Conservation (phyloP, 129 eudicot species). For the Flaveria sonorensis region DNA sequence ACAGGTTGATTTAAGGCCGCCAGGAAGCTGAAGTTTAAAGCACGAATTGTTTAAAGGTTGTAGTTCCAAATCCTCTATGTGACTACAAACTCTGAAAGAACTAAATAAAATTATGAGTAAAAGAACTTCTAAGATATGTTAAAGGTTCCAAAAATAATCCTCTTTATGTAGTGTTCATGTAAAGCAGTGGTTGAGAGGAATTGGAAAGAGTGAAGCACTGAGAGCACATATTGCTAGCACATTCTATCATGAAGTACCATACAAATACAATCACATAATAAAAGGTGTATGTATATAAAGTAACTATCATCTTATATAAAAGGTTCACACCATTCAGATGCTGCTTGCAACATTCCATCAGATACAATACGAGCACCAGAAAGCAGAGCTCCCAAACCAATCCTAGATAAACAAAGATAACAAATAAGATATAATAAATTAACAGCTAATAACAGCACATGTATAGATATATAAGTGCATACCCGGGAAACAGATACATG, state of each 20-base stretch:
- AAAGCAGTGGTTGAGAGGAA: background rate
- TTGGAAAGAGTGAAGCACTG: background rate
- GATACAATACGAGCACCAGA: constrained; percentile 87
- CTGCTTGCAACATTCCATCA: constrained; percentile 95
- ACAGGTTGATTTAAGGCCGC: background rate
- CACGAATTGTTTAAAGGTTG: background rate
- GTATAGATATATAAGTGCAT: constrained; percentile 28
- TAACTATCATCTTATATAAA: background rate
- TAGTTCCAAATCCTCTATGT: background rate
- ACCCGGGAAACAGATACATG: constrained; percentile 99
- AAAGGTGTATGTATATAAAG: background rate
- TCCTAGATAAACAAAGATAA: constrained; percentile 48
- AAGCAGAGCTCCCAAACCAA: constrained; percentile 95
- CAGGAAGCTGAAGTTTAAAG: background rate
- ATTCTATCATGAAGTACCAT: background rate
- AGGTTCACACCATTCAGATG: constrained; percentile 79
- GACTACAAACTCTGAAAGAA: background rate
- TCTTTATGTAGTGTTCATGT: background rate
- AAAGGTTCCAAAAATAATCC: background rate
- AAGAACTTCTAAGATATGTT: background rate
- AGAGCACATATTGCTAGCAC: background rate
- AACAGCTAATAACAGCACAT: constrained; percentile 9
- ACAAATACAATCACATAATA: background rate
- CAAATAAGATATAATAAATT: background rate
- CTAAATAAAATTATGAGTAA: background rate